These are phyloP conservation scores for Pulveroboletus sp. DNA, from an alignment of 768 basidiomycete genomes.

Conservation along the genomic window DNA sequence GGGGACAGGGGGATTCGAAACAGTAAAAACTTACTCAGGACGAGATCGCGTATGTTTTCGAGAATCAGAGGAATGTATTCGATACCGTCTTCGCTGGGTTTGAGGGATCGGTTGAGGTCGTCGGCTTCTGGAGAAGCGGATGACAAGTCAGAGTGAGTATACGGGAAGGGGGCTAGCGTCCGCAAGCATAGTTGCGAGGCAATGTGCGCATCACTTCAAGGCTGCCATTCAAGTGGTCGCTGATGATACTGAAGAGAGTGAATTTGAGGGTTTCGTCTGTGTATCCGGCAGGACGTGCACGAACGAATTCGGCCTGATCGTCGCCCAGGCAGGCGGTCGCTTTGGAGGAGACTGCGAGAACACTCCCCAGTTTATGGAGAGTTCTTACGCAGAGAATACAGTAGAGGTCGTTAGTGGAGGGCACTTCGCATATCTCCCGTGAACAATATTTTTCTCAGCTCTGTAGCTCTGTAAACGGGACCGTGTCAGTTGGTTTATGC, in stretches of 20 bases:
- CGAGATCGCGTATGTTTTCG: conserved; percentile 64
- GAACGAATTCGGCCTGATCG: conserved; percentile 45
- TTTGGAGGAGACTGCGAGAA: conserved; percentile 69
- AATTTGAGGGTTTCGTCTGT: conserved; percentile 78
- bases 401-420: conserved; percentile 65
- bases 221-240: conserved; percentile 82
- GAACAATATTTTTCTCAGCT: conserved; percentile 10
- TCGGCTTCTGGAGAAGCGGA: conserved; percentile 51
- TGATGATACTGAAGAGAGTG: conserved; percentile 69
- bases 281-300: conserved; percentile 45
- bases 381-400: conserved; percentile 69
- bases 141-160: neutral
- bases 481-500: conserved; percentile 27
- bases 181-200: conserved; percentile 47
- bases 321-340: conserved; percentile 48
- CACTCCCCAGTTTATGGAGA: conserved; percentile 78
- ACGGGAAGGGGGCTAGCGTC: no score
- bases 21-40: conserved; percentile 49
- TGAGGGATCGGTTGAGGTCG: conserved; percentile 74
- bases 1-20: neutral
- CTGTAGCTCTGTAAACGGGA: conserved; percentile 11
- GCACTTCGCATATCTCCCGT: conserved; percentile 39
- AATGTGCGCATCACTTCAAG: conserved; percentile 77
- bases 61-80: conserved; percentile 69
- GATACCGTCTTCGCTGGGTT: conserved; percentile 74